Percentiles rank a stretch among this genome's conserved stretches.
Evolutionary conservation across 2,329 filamentous ascomycete genomes (phyloP).

Genomic region (Xylariaceae sp.): DNA sequence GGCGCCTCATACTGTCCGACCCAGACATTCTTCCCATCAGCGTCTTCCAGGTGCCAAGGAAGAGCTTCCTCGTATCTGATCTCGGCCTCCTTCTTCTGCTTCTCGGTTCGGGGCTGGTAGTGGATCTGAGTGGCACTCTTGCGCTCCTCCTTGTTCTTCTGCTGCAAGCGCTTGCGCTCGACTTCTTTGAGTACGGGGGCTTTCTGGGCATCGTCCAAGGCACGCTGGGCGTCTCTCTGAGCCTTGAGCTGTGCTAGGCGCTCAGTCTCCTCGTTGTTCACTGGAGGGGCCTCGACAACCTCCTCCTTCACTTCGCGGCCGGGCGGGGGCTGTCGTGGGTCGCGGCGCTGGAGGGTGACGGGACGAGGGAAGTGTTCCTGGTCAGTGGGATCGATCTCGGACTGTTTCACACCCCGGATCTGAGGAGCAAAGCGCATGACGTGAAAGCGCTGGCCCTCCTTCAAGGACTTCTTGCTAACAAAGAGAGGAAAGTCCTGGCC

Average conservation of each 20-base stretch:
- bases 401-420: slow-evolving; percentile 49
- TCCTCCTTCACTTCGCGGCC: slow-evolving; percentile 62
- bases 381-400: slow-evolving; percentile 62
- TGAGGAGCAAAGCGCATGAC: slow-evolving; percentile 67
- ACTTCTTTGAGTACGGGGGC: slow-evolving; percentile 69
- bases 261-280: slow-evolving; percentile 58
- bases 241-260: slow-evolving; percentile 66
- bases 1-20: slow-evolving; percentile 86
- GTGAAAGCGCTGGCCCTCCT: slow-evolving; percentile 79
- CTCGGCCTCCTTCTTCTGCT: slow-evolving; percentile 68
- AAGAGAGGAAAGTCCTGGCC: slow-evolving; percentile 61
- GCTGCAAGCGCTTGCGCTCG: slow-evolving; percentile 40
- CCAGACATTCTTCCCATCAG: slow-evolving; percentile 92
- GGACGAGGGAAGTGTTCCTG: slow-evolving; percentile 82
- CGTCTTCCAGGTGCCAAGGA: slow-evolving; percentile 96
- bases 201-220: slow-evolving; percentile 86
- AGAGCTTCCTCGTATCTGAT: slow-evolving; percentile 90
- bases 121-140: slow-evolving; percentile 83
- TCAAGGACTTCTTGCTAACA: slow-evolving; percentile 75
- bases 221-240: slow-evolving; percentile 80
- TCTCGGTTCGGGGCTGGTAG: slow-evolving; percentile 73
- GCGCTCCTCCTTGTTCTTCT: slow-evolving; percentile 61
- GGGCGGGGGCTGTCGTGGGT: slow-evolving; percentile 67
- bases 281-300: slow-evolving; percentile 37
- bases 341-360: slow-evolving; percentile 82